Base-by-base conservation (phyloP, 345 rosid species). In the Dipteronia sinensis region DNA sequence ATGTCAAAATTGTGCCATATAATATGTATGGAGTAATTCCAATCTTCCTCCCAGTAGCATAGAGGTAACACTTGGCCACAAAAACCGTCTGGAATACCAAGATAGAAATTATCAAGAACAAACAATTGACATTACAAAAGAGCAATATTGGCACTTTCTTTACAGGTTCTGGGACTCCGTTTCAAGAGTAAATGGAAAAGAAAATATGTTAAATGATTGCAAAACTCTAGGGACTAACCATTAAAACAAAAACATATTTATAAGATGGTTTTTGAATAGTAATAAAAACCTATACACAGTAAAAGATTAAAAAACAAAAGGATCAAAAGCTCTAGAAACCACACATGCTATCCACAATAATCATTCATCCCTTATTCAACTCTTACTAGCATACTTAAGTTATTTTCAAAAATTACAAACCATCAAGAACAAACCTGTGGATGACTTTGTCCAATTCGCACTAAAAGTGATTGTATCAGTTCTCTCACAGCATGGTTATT, bases 401-500 rank as follows among this genome's bases (percentile, higher is more conserved):
- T 49, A 66, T 13, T 16, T 55, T 76, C 29, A 16, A 25, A 25
- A 58, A 76, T 25, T 44, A 25, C n/a, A 62, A 19, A 58, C 23
- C 49, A 69, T 71, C 65, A 77, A 72, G 76, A 73, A 67, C 85
- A 82, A 72, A 95, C 99, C 99, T 96, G 99, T 66, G 99, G 99
- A 88, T 96, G 99, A 72, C 68, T 86, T 87, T 88, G 94, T 46
- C 99, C 99, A 81, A 96, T 96, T 82, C 98, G 92, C 81, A 96
- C 93, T 82, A 96, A 83, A 81, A 96, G 98, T 31, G 95, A 88
- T 79, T 94, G 99, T 83, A 96, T 94, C 72, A 96, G 87, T 83
- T 91, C 97, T 82, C 99, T 89, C 75, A 96, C 97, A 74, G 98
- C 94, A 80, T 82, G 93, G 81, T 89, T 94, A 83, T 96, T 96